Evolutionary conservation across 441 rosid species (phyloP), one percentile per base, ranked within the genome.

Genomic region (Bocquillonia castaneifolia): DNA sequence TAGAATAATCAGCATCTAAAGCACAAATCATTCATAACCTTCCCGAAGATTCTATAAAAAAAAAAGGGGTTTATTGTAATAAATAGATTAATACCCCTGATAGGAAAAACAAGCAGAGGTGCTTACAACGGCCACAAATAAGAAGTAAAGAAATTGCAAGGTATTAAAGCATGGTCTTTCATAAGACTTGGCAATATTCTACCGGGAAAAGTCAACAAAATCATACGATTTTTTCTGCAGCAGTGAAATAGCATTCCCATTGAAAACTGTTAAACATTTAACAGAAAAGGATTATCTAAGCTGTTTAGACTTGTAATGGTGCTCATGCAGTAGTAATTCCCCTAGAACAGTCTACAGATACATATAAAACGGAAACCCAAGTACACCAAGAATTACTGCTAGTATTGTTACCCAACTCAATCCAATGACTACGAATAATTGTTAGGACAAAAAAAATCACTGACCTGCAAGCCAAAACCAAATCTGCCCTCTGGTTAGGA

Each of bases 401-500:
- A 7, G 3, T 3, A 7, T 34, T 34, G 37, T 34, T 40, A 15
- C 54, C 12, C 1, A 50, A 50, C 2, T 50, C 10, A 12, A 20
- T 6, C 2, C 0, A 12, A 6, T 5, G 5, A 45, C 3, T 4
- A 40, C 40, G 4, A 36, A 36, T 36, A 36, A 36, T 36, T 36
- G 10, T 10, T 36, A 36, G 40, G 4, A 36, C 34, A 63, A 64
- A 72, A 32, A 22, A 23, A 15, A 28, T 25, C 67, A 44, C 15
- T 65, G 78, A 94, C 99, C 99, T 92, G 97, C 97, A 94, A 31
- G 99, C 97, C 76, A 94, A 82, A 81, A 82, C 76, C 82, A 94
- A 77, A 81, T 94, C 99, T 25, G 93, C 97, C 84, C 91, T 86
- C 82, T 92, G 97, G 74, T 94, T 83, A 53, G 86, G 96, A 47